These are phyloP conservation scores for Arachnopeziza araneosa DNA, from an alignment of 2,329 filamentous ascomycete genomes.

Conservation along the genomic window DNA sequence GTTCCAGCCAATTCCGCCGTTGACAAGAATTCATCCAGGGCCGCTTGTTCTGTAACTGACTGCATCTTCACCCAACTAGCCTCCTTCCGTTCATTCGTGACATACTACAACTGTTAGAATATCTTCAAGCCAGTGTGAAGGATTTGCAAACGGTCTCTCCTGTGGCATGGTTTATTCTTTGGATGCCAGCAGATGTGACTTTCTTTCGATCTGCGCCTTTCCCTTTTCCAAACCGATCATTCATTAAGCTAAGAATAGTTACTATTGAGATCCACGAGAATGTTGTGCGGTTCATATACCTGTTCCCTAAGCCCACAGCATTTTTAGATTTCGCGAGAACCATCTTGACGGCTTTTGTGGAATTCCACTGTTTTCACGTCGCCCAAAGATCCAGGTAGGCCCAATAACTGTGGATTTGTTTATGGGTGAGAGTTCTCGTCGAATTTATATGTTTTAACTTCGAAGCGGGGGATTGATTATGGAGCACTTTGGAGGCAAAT, in stretches of 20 bases:
- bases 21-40: slow-evolving; percentile 91
- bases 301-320: slow-evolving; percentile 86
- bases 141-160: slow-evolving; percentile 58
- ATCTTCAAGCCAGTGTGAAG: not conserved
- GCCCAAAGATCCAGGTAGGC: not conserved
- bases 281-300: slow-evolving; percentile 9
- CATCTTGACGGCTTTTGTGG: slow-evolving; percentile 40
- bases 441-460: not conserved
- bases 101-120: slow-evolving; percentile 50
- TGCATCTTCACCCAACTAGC: slow-evolving; percentile 99
- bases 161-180: slow-evolving; percentile 69
- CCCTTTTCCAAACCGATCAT: slow-evolving; percentile 93
- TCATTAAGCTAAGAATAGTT: slow-evolving; percentile 68
- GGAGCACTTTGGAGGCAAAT: slow-evolving; percentile 13
- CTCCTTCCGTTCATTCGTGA: slow-evolving; percentile 86
- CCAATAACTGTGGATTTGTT: not conserved
- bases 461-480: slow-evolving; percentile 19
- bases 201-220: slow-evolving; percentile 81
- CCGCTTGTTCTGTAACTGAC: slow-evolving; percentile 94
- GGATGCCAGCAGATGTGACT: slow-evolving; percentile 46
- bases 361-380: not conserved
- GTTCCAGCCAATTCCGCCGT: slow-evolving; percentile 97
- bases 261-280: not conserved
- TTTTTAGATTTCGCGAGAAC: slow-evolving; percentile 90
- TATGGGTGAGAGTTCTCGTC: not conserved